Percentiles rank a stretch among this genome's conserved stretches.
phyloP scores from a whole-genome alignment of 2,329 filamentous ascomycete genomes.

The Ophiognomonia clavigignenti-juglandacearum region DNA sequence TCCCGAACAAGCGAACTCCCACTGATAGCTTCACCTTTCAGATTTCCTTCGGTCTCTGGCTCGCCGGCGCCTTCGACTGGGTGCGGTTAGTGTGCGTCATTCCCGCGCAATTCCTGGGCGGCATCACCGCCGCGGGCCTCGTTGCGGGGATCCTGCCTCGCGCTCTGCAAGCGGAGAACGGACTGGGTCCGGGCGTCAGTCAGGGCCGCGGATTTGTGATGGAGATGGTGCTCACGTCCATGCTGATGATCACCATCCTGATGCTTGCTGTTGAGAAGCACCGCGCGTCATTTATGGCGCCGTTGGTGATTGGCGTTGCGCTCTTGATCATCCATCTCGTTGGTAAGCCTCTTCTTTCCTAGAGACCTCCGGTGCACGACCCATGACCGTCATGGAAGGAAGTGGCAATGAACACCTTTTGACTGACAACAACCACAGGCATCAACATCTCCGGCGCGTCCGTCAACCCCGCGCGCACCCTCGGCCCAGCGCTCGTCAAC shows the following conservation, averaged over 20 bases:
- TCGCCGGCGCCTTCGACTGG: conserved; percentile 37
- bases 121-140: conserved; percentile 36
- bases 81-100: conserved; percentile 32
- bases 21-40: too few species aligned
- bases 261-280: conserved; percentile 59
- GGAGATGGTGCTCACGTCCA: conserved; percentile 46
- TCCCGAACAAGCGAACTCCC: too few species aligned
- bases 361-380: too few species aligned
- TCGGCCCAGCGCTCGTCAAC: conserved; percentile 38
- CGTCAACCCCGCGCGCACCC: conserved; percentile 42
- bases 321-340: conserved; percentile 5
- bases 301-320: not conserved
- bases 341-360: too few species aligned
- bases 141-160: conserved; percentile 30
- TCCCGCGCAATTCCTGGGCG: conserved; percentile 16
- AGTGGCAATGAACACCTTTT: too few species aligned
- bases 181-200: conserved; percentile 35
- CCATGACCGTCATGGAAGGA: too few species aligned
- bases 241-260: conserved; percentile 46
- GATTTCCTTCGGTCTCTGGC: conserved; percentile 37
- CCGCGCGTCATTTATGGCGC: conserved; percentile 43
- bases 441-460: conserved; percentile 30
- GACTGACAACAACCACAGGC: too few species aligned
- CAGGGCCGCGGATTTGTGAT: conserved; percentile 45
- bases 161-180: conserved; percentile 39